phyloP scores from a whole-genome alignment of 192 early-diverging fungal genomes.

The Bifiguratus adelaidae region DNA sequence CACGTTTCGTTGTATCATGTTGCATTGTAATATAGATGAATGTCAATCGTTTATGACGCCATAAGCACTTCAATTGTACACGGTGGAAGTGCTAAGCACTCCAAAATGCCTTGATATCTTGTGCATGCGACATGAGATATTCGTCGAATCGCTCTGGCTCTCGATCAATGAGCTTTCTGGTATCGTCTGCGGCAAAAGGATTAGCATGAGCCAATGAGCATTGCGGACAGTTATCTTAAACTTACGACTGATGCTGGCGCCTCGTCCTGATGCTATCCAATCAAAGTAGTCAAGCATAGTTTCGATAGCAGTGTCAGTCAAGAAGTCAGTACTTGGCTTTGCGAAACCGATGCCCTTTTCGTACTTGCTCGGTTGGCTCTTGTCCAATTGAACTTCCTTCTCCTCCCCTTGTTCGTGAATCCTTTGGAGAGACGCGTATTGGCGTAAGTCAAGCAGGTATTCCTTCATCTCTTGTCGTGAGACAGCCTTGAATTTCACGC shows the following conservation, averaged over 20 bases:
- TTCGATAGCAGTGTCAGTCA: neutral
- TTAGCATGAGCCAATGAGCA: neutral
- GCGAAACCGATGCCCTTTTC: neutral
- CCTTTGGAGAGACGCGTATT: neutral
- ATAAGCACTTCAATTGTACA: no score
- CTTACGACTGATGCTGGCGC: neutral
- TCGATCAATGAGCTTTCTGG: neutral
- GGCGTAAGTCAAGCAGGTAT: neutral
- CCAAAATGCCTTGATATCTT: no score
- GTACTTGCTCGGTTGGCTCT: no score
- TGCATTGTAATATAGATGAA: no score
- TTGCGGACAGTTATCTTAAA: neutral
- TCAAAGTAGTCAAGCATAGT: neutral
- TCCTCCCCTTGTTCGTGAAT: neutral
- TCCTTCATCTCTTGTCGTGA: neutral
- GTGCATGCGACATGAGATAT: neutral
- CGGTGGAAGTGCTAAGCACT: no score
- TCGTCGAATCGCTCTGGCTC: neutral
- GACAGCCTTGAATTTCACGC: neutral
- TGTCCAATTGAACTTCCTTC: no score
- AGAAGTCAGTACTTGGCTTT: neutral
- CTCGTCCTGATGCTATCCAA: neutral
- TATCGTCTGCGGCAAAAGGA: neutral
- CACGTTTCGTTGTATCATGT: no score
- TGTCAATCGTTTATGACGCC: no score